A percentile compares a stretch with the other conserved stretches of the same genome.
Evolutionary conservation across 2,329 filamentous ascomycete species (phyloP).

Genomic region (Beauveria scarabaeidicola): DNA sequence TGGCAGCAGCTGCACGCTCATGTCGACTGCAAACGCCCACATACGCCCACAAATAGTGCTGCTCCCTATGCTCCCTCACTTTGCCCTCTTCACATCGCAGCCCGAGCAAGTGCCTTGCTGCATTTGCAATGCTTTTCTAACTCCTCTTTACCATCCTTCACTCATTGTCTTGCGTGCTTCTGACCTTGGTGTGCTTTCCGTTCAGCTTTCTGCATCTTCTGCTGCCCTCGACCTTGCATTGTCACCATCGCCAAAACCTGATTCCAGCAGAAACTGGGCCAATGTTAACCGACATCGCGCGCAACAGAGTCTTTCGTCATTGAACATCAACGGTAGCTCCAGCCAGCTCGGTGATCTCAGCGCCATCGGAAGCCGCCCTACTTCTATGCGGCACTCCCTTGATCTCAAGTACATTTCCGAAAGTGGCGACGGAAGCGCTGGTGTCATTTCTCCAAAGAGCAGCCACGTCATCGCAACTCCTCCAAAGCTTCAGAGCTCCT

Average conservation of each 20-base stretch:
- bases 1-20: constrained; percentile 2
- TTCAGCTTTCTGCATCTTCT: constrained; percentile 70
- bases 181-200: constrained; percentile 25
- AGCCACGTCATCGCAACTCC: constrained; percentile 51
- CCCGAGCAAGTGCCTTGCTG: not conserved
- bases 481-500: constrained; percentile 76
- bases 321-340: constrained; percentile 27
- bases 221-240: constrained; percentile 73
- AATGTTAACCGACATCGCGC: constrained; percentile 60
- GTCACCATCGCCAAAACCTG: constrained; percentile 56
- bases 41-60: not conserved
- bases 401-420: constrained; percentile 45
- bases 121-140: not conserved
- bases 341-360: constrained; percentile 37
- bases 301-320: constrained; percentile 47
- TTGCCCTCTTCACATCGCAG: not conserved
- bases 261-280: constrained; percentile 51
- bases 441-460: constrained; percentile 37
- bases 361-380: constrained; percentile 38
- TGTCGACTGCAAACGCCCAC: not conserved
- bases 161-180: constrained; percentile 19
- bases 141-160: not conserved
- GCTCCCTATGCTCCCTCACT: not conserved
- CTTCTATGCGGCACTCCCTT: constrained; percentile 49
- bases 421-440: constrained; percentile 29